Percentiles rank a stretch among this genome's conserved stretches.
Conservation (phyloP, 73 alveolate genomes). For the Paramecium octaurelia region DNA sequence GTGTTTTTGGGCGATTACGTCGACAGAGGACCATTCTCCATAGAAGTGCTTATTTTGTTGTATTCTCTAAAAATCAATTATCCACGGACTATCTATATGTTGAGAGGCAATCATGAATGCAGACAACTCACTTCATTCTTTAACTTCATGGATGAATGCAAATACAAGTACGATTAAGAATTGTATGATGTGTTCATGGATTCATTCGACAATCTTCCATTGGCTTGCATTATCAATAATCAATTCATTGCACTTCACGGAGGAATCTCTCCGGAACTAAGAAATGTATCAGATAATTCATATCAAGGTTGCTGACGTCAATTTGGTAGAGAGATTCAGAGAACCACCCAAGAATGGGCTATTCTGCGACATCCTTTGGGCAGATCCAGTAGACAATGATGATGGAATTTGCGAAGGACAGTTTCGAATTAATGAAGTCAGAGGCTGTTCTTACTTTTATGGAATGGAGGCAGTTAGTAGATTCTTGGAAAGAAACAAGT, state of each 20-base stretch:
- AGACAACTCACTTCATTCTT: slow-evolving; percentile 73
- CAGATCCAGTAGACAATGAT: slow-evolving; percentile 85
- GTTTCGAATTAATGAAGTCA: slow-evolving; percentile 75
- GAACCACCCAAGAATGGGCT: slow-evolving; percentile 82
- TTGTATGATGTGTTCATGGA: slow-evolving; percentile 80
- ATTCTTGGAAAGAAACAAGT: slow-evolving; percentile 71
- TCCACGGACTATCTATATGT: slow-evolving; percentile 65
- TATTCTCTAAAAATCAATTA: slow-evolving; percentile 66
- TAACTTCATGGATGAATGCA: slow-evolving; percentile 78
- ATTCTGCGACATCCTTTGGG: slow-evolving; percentile 85
- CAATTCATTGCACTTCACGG: slow-evolving; percentile 87
- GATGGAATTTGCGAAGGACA: slow-evolving; percentile 66
- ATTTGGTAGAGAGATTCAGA: slow-evolving; percentile 65
- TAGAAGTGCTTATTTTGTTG: slow-evolving; percentile 70
- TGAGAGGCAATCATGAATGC: slow-evolving; percentile 79
- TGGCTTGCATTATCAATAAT: slow-evolving; percentile 73
- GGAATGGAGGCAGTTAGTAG: slow-evolving; percentile 83
- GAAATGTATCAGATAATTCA: background rate
- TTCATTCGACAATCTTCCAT: slow-evolving; percentile 75
- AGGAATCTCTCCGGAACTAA: slow-evolving; percentile 85
- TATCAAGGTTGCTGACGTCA: slow-evolving; percentile 55
- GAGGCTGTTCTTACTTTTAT: slow-evolving; percentile 94
- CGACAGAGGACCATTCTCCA: slow-evolving; percentile 78
- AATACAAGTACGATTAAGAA: slow-evolving; percentile 78
- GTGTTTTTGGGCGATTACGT: slow-evolving; percentile 84